These are phyloP conservation scores for Aspergillus novoparasiticus DNA, from an alignment of 2,329 filamentous ascomycete species.

Conservation along the genomic window DNA sequence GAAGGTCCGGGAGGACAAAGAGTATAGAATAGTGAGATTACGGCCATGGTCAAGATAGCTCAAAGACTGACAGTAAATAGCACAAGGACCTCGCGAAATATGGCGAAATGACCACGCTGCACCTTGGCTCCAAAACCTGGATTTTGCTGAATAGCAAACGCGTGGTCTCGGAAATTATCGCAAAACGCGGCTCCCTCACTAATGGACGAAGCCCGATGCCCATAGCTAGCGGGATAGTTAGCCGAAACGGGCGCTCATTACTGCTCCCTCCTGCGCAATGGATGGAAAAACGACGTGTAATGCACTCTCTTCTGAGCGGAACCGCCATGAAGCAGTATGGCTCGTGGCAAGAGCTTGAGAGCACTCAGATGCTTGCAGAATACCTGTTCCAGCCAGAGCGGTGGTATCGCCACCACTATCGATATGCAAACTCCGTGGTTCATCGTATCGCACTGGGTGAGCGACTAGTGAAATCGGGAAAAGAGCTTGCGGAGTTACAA, in stretches of 20 bases:
- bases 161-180: slow-evolving; percentile 44
- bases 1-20: no score
- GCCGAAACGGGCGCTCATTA: slow-evolving; percentile 35
- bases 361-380: slow-evolving; percentile 38
- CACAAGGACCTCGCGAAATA: slow-evolving; percentile 12
- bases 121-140: slow-evolving; percentile 43
- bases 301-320: slow-evolving; percentile 44
- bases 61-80: no score
- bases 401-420: slow-evolving; percentile 47
- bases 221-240: slow-evolving; percentile 42
- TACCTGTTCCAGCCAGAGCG: slow-evolving; percentile 35
- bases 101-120: slow-evolving; percentile 37
- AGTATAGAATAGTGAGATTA: no score
- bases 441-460: slow-evolving; percentile 40
- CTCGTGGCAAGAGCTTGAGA: slow-evolving; percentile 40
- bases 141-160: slow-evolving; percentile 47
- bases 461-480: slow-evolving; percentile 29
- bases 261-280: slow-evolving; percentile 37
- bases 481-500: slow-evolving; percentile 43
- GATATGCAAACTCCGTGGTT: slow-evolving; percentile 45
- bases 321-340: slow-evolving; percentile 37
- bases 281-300: slow-evolving; percentile 42
- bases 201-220: slow-evolving; percentile 38
- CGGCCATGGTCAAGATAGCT: no score
- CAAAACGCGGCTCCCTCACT: slow-evolving; percentile 38